Percentiles rank a stretch among this genome's conserved stretches.
Conservation (phyloP, 805 yeast species). For the Aciculoconidium aculeatum region DNA sequence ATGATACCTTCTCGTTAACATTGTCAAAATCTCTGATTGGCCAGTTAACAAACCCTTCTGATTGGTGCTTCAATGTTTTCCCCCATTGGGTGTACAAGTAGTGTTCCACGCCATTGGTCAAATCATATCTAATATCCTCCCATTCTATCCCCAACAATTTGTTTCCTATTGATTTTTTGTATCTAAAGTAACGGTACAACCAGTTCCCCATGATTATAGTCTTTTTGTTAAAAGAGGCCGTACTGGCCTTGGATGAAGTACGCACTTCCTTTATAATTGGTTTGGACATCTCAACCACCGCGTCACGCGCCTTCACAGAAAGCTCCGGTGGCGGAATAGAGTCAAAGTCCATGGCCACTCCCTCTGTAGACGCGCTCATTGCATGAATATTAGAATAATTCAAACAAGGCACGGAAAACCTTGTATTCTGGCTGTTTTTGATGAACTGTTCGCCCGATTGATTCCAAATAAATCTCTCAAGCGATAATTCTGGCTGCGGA, state of each 20-base stretch:
- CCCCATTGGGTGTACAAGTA: conserved; percentile 31
- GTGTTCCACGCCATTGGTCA: conserved; percentile 31
- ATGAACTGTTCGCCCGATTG: no score
- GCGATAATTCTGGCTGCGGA: no score
- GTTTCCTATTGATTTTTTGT: conserved; percentile 29
- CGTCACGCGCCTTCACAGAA: conserved; percentile 16
- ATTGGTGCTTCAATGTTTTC: conserved; percentile 10
- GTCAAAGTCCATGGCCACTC: no score
- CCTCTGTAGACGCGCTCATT: no score
- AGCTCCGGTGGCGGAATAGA: conserved; percentile 7
- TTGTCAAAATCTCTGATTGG: conserved; percentile 31
- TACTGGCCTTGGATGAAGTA: conserved; percentile 18
- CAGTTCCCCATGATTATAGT: conserved; percentile 23
- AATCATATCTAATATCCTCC: conserved; percentile 37
- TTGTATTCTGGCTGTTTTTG: no score
- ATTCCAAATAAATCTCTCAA: no score
- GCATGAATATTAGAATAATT: no score
- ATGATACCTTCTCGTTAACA: conserved; percentile 26
- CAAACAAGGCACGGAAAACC: no score
- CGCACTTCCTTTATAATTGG: conserved; percentile 25
- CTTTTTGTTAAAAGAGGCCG: conserved; percentile 23
- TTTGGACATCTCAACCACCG: conserved; percentile 17
- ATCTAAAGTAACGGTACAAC: conserved; percentile 30
- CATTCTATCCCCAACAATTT: conserved; percentile 37
- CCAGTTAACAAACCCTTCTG: conserved; percentile 19